Percentiles rank a stretch among this genome's conserved stretches.
These are phyloP conservation scores for Tephrocybe sp. DNA, from an alignment of 768 basidiomycete genomes.

Conservation along the genomic window DNA sequence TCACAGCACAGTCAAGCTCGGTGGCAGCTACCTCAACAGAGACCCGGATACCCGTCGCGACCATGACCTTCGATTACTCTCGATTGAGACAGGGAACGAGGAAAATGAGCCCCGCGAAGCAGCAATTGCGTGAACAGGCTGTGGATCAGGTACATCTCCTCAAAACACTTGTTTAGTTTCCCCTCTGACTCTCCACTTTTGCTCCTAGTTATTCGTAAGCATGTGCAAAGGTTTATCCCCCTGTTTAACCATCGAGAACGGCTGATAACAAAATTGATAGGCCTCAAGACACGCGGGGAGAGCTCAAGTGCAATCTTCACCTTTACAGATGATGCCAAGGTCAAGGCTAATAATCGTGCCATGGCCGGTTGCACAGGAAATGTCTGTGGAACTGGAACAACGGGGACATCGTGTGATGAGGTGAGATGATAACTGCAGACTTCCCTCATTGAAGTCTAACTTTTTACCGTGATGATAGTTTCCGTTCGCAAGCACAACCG, in stretches of 20 bases:
- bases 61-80: slow-evolving; percentile 6
- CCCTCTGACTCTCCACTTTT: background rate
- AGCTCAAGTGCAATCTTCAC: slow-evolving; percentile 3
- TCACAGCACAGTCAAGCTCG: background rate
- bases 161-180: too few species aligned
- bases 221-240: slow-evolving; percentile 10
- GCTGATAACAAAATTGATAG: too few species aligned
- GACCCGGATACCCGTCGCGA: slow-evolving; percentile 6
- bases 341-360: slow-evolving; percentile 4
- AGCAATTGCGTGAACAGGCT: slow-evolving; percentile 2
- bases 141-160: slow-evolving; percentile 2
- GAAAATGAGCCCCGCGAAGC: slow-evolving; percentile 10
- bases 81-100: slow-evolving; percentile 2
- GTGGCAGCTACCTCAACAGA: slow-evolving; percentile 1
- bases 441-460: background rate
- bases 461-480: slow-evolving; percentile 2
- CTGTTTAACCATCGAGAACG: background rate
- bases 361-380: slow-evolving; percentile 9
- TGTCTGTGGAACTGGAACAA: slow-evolving; percentile 3
- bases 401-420: slow-evolving; percentile 14
- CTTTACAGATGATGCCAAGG: slow-evolving; percentile 5
- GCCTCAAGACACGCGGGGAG: slow-evolving; percentile 1
- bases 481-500: slow-evolving; percentile 18
- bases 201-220: slow-evolving; percentile 10
- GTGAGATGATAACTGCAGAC: background rate